phyloP scores from a whole-genome alignment of 1,284 basidiomycete genomes.

The Austroboletus rostrupii region DNA sequence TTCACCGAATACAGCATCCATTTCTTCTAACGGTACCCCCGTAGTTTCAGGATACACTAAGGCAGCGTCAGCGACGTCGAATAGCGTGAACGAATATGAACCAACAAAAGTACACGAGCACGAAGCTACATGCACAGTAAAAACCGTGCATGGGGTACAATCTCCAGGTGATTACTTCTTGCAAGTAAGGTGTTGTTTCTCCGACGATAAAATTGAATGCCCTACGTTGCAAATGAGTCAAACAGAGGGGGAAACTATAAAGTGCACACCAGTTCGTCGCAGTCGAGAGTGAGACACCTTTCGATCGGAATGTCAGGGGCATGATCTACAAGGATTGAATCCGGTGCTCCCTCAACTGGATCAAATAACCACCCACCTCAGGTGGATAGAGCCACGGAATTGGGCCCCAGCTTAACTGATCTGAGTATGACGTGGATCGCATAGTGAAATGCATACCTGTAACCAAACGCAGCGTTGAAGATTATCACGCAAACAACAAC shows the following conservation, averaged over 20 bases:
- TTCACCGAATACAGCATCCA: conserved; percentile 82
- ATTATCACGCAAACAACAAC: conserved; percentile 91
- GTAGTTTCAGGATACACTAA: conserved; percentile 81
- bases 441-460: conserved; percentile 45
- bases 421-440: conserved; percentile 5
- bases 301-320: conserved; percentile 85
- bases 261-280: conserved; percentile 52
- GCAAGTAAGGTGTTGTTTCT: conserved; percentile 83
- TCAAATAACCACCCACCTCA: conserved; percentile 44
- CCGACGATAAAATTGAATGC: conserved; percentile 90
- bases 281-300: conserved; percentile 91
- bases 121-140: conserved; percentile 86
- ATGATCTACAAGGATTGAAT: conserved; percentile 64
- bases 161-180: conserved; percentile 89
- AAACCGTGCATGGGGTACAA: conserved; percentile 96
- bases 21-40: conserved; percentile 76
- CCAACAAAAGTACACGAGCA: conserved; percentile 78
- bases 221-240: conserved; percentile 45
- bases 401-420: conserved; percentile 56
- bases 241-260: conserved; percentile 11
- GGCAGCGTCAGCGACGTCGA: conserved; percentile 1
- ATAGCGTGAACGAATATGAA: conserved; percentile 8
- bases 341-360: conserved; percentile 2
- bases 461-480: conserved; percentile 93
- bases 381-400: conserved; percentile 88